Evolutionary conservation across 2,329 filamentous ascomycete species (phyloP).

Genomic region (Diaporthe citrichinensis): DNA sequence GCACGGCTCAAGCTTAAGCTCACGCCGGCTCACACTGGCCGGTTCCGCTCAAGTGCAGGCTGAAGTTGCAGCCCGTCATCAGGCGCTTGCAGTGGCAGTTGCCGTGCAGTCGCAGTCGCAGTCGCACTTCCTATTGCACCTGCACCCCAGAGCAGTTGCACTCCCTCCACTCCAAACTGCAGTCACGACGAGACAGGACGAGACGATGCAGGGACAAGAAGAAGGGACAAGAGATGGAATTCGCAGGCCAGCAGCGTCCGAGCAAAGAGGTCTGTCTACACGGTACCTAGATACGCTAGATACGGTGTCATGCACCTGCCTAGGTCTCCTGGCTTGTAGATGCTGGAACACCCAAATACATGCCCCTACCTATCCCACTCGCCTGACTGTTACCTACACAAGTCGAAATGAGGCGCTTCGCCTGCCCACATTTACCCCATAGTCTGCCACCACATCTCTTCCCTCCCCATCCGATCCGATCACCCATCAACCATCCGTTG

Average conservation of each 20-base stretch:
- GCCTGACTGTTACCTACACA: not conserved
- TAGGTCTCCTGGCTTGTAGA: not conserved
- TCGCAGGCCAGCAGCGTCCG: not conserved
- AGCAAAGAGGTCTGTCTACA: not conserved
- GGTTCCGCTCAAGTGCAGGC: conserved; percentile 31
- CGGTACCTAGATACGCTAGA: not conserved
- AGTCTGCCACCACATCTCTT: conserved; percentile 25
- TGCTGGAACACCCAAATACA: conserved; percentile 5
- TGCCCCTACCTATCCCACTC: not conserved
- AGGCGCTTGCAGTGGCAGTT: conserved; percentile 29
- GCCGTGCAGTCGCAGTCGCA: not conserved
- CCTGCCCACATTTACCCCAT: conserved; percentile 31
- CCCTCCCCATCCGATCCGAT: conserved; percentile 25
- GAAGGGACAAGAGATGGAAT: not conserved
- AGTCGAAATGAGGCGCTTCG: conserved; percentile 14
- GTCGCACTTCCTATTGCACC: conserved; percentile 1
- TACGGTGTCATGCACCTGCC: not conserved
- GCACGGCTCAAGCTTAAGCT: conserved; percentile 27
- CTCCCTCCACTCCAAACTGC: conserved; percentile 2
- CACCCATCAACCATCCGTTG: conserved; percentile 26
- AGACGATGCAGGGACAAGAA: conserved; percentile 9
- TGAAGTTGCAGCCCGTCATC: conserved; percentile 37
- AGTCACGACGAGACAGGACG: conserved; percentile 14
- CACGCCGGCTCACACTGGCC: conserved; percentile 25
- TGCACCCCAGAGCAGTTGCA: not conserved